phyloP scores from a whole-genome alignment of 2,329 filamentous ascomycete genomes.

The Aspergillus persii region DNA sequence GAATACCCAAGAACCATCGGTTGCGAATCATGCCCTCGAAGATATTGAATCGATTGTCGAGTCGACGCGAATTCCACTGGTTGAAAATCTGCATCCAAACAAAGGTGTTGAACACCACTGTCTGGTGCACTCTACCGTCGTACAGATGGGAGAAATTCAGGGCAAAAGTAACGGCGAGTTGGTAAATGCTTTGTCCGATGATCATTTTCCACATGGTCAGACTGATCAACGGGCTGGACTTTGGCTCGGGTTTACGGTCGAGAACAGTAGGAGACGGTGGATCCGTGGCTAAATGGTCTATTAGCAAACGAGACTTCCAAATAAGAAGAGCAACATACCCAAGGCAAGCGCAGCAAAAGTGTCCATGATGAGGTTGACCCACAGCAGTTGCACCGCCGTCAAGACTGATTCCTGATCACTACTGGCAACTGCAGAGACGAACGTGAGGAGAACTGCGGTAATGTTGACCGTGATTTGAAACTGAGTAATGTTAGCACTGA shows the following conservation, averaged over 20 bases:
- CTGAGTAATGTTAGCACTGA: slow-evolving; percentile 15
- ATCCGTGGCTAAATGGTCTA: slow-evolving; percentile 51
- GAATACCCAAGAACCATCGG: slow-evolving; percentile 58
- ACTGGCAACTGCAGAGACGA: slow-evolving; percentile 61
- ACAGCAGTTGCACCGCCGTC: slow-evolving; percentile 65
- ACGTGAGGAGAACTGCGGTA: slow-evolving; percentile 64
- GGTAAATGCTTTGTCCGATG: slow-evolving; percentile 44
- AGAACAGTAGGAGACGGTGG: slow-evolving; percentile 59
- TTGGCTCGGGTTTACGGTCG: slow-evolving; percentile 51
- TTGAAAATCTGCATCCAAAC: slow-evolving; percentile 52
- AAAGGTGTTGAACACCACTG: slow-evolving; percentile 46
- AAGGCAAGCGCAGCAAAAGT: slow-evolving; percentile 65
- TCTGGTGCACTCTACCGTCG: slow-evolving; percentile 30
- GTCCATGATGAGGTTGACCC: slow-evolving; percentile 70
- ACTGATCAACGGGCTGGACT: slow-evolving; percentile 46
- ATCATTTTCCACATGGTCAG: slow-evolving; percentile 50
- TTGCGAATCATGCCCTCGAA: slow-evolving; percentile 44
- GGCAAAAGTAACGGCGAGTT: slow-evolving; percentile 42
- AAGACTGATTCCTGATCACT: slow-evolving; percentile 58
- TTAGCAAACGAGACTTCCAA: background rate
- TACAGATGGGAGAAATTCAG: slow-evolving; percentile 46
- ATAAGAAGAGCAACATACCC: slow-evolving; percentile 17
- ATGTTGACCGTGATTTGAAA: slow-evolving; percentile 60
- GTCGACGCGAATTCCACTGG: slow-evolving; percentile 47
- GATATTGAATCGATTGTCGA: slow-evolving; percentile 46